Evolutionary conservation across 768 basidiomycete genomes (phyloP).

Genomic region (Mycena rebaudengoi): DNA sequence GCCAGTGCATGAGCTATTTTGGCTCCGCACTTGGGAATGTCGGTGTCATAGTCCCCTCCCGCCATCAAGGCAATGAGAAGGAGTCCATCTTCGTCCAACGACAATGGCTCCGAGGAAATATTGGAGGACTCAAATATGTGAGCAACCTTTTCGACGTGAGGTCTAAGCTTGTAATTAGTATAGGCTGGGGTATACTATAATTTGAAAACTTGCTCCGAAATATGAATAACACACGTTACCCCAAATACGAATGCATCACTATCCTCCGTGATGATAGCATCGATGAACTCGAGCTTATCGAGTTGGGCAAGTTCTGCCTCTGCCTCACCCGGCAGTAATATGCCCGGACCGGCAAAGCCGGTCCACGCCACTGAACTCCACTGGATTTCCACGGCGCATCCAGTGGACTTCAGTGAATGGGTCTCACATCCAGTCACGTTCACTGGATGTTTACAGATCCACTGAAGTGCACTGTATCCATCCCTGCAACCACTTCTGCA

Average conservation of each 20-base stretch:
- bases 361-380: too few species aligned
- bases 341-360: too few species aligned
- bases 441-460: too few species aligned
- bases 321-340: not conserved
- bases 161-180: not conserved
- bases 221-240: conserved; percentile 12
- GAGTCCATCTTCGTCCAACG: conserved; percentile 58
- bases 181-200: too few species aligned
- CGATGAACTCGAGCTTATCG: not conserved
- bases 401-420: too few species aligned
- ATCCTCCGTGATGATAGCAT: conserved; percentile 22
- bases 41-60: conserved; percentile 72
- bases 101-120: conserved; percentile 35
- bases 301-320: not conserved
- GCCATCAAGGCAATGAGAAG: conserved; percentile 69
- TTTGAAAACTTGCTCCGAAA: not conserved
- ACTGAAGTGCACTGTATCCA: too few species aligned
- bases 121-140: not conserved
- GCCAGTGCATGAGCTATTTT: conserved; percentile 68
- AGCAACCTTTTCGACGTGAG: not conserved
- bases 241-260: conserved; percentile 31
- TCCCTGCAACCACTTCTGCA: too few species aligned
- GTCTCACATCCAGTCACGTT: too few species aligned
- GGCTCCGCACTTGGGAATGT: conserved; percentile 57
- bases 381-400: too few species aligned